Conservation (phyloP, 1,284 basidiomycete species). For the Marasmius fiardii region DNA sequence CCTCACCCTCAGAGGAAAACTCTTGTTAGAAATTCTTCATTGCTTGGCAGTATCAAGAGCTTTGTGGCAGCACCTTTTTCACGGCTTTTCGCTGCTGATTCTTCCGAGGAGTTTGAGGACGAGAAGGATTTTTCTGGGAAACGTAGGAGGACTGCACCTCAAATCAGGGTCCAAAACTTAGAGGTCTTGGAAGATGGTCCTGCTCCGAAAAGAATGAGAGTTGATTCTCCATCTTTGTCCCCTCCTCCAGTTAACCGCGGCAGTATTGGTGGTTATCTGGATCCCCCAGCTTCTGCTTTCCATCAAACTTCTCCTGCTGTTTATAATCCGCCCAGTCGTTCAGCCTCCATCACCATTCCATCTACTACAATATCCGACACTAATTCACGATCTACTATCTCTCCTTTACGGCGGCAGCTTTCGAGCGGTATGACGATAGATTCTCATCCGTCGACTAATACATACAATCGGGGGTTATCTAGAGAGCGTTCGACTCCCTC, state of each 20-base stretch:
- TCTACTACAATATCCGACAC: constrained; percentile 23
- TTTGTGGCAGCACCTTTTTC: constrained; percentile 54
- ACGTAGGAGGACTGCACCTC: constrained; percentile 39
- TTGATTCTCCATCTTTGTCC: constrained; percentile 43
- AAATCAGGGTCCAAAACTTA: constrained; percentile 22
- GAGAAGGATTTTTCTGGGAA: constrained; percentile 47
- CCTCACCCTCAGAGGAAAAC: constrained; percentile 6
- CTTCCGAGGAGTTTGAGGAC: constrained; percentile 45
- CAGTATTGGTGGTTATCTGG: constrained; percentile 41
- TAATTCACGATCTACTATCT: constrained; percentile 36
- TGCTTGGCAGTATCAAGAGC: constrained; percentile 57
- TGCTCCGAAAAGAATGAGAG: constrained; percentile 50
- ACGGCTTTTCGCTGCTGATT: constrained; percentile 44
- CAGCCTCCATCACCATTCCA: constrained; percentile 33
- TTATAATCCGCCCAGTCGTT: constrained; percentile 29
- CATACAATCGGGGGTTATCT: constrained; percentile 29
- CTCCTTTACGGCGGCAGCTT: constrained; percentile 31
- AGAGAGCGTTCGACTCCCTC: constrained; percentile 37
- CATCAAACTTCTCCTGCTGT: constrained; percentile 24
- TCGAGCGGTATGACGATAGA: constrained; percentile 64
- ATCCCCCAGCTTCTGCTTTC: constrained; percentile 49
- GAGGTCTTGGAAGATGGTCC: constrained; percentile 22
- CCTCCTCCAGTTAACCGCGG: constrained; percentile 14
- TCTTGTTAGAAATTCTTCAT: constrained; percentile 41
- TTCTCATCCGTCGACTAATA: constrained; percentile 33